Base-by-base conservation (phyloP, 441 rosid genomes). In the Gossypium lobatum region DNA sequence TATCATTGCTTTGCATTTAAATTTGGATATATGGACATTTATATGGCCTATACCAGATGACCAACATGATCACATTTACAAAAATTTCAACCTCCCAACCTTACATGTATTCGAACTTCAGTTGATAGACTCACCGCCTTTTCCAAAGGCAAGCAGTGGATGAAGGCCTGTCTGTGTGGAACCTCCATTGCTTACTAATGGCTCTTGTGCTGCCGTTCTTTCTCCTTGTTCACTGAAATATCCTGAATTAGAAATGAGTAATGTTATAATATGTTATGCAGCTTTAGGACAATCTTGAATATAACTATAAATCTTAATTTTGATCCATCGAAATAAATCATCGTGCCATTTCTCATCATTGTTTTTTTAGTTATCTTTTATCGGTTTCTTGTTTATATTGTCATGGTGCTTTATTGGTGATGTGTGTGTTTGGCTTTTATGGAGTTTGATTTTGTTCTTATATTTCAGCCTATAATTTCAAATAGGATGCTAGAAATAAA, bases 401-500 rank as follows among this genome's bases (percentile, higher is more conserved):
- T 20, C n/a, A 4, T 42, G 31, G 31, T 64, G 53, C 31, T 64
- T 64, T 7, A 39, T 39, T 20, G 17, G 4, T 42, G 23, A 37
- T 1, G 31, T 20, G 9, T 64, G 17, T 52, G 18, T 64, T 20
- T 20, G 17, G 54, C 54, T 64, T 61, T 20, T 39, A 64, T 64
- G 31, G 31, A 25, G 45, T 64, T 9, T 42, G 28, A 20, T 39
- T 7, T 20, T 39, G 25, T 20, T 71, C 50, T 11, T 20, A 39
- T 57, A 46, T 25, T 16, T 68, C 7, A 10, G 23, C 45, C 39
- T 50, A 14, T 48, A 26, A 31, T 50, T 13, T 25, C 8, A 4
- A 13, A 65, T 13, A 37, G 17, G 46, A 73, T 54, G 31, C 70
- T 50, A 8, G 60, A 59, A 70, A 54, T 78, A 53, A 42, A 25